These are phyloP conservation scores for Leccinum solheimii DNA, from an alignment of 1,284 basidiomycete genomes.

Conservation along the genomic window DNA sequence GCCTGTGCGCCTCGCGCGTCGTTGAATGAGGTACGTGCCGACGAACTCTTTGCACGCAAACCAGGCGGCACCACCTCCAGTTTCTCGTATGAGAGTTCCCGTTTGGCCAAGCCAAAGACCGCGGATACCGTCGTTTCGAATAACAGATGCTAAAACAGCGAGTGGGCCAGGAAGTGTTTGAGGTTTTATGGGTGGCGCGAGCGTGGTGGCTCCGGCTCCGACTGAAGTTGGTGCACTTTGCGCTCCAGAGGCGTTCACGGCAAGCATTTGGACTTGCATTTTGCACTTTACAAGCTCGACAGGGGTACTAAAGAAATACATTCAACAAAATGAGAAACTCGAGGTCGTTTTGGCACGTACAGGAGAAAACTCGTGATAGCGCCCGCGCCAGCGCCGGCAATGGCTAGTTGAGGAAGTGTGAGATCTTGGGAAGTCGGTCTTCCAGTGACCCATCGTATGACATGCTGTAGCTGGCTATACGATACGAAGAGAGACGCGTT, in stretches of 20 bases:
- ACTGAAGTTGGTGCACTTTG: conserved; percentile 18
- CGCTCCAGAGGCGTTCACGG: conserved; percentile 30
- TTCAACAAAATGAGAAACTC: neutral
- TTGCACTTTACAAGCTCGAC: conserved; percentile 97
- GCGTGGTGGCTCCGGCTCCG: conserved; percentile 5
- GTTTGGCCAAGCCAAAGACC: conserved; percentile 97
- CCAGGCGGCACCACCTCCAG: conserved; percentile 90
- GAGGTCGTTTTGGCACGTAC: conserved; percentile 46
- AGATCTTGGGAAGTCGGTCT: conserved; percentile 43
- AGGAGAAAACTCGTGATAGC: conserved; percentile 84
- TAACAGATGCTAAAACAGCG: conserved; percentile 62
- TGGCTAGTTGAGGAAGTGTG: conserved; percentile 66
- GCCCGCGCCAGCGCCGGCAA: conserved; percentile 87
- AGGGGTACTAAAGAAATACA: conserved; percentile 64
- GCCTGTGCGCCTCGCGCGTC: conserved; percentile 33
- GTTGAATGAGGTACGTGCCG: conserved; percentile 57
- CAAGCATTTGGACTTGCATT: conserved; percentile 96
- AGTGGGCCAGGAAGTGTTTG: conserved; percentile 61
- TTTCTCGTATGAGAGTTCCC: conserved; percentile 93
- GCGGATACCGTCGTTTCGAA: conserved; percentile 70
- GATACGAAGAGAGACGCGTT: conserved; percentile 89
- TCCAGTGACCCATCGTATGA: conserved; percentile 48
- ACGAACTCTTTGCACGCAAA: conserved; percentile 87
- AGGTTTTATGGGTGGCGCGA: conserved; percentile 3
- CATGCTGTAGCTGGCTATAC: conserved; percentile 82